These are phyloP conservation scores for Albophoma yamanashiensis DNA, from an alignment of 2,329 filamentous ascomycete genomes.

Conservation along the genomic window DNA sequence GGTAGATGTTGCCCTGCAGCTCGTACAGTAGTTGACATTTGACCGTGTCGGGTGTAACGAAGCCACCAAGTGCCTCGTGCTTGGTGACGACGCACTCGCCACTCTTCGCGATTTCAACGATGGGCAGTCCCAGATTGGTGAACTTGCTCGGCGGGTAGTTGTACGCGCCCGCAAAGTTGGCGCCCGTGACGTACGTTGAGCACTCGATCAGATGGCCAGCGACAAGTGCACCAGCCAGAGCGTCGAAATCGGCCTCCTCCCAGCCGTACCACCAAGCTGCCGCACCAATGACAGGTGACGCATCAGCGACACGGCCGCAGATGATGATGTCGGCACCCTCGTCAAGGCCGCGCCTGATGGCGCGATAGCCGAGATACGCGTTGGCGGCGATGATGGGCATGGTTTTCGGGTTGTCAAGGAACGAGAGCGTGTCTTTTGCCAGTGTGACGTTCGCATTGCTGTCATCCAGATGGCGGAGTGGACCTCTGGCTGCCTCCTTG, in stretches of 20 bases:
- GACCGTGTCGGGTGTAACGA: slow-evolving; percentile 24
- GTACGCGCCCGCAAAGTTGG: slow-evolving; percentile 36
- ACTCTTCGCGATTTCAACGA: slow-evolving; percentile 34
- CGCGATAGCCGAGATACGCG: slow-evolving; percentile 39
- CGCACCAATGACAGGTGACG: slow-evolving; percentile 37
- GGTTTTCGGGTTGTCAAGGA: slow-evolving; percentile 6
- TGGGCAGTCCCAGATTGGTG: slow-evolving; percentile 31
- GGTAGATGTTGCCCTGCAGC: slow-evolving; percentile 33
- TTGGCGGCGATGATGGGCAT: slow-evolving; percentile 22
- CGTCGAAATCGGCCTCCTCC: slow-evolving; percentile 30
- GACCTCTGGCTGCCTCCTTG: background rate
- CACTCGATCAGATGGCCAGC: slow-evolving; percentile 41
- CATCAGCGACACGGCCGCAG: slow-evolving; percentile 31
- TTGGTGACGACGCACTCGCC: slow-evolving; percentile 38
- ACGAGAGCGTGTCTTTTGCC: slow-evolving; percentile 6
- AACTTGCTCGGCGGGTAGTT: slow-evolving; percentile 9
- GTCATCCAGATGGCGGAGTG: slow-evolving; percentile 13
- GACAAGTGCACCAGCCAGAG: slow-evolving; percentile 33
- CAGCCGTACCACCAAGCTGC: slow-evolving; percentile 42
- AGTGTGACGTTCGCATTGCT: slow-evolving; percentile 9
- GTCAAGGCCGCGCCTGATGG: slow-evolving; percentile 25
- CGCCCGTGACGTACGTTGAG: slow-evolving; percentile 38
- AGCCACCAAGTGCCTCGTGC: slow-evolving; percentile 30
- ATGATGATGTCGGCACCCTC: slow-evolving; percentile 29
- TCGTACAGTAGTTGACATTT: slow-evolving; percentile 39